phyloP scores from a whole-genome alignment of 805 yeast species.

The Yamadazyma olivae region DNA sequence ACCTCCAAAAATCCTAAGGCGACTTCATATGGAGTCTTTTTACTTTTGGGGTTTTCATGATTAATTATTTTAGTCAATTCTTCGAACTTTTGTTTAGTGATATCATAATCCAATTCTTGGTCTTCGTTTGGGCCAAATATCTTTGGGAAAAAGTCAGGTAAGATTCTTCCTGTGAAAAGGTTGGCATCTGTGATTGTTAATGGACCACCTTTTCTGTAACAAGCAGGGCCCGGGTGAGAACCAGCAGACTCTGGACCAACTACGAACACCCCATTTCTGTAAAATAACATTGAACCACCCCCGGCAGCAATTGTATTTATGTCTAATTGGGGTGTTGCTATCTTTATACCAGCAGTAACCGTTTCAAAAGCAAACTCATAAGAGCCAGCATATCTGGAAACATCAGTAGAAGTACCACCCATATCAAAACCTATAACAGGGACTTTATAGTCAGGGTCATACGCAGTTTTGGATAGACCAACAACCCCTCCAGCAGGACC shows the following conservation, averaged over 20 bases:
- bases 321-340: slow-evolving; percentile 82
- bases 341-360: slow-evolving; percentile 76
- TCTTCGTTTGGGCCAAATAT: slow-evolving; percentile 82
- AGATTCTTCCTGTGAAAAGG: slow-evolving; percentile 63
- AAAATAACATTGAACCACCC: slow-evolving; percentile 34
- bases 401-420: slow-evolving; percentile 93
- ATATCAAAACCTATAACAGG: slow-evolving; percentile 83
- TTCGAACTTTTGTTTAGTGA: slow-evolving; percentile 47
- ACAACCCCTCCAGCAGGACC: slow-evolving; percentile 26
- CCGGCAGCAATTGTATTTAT: slow-evolving; percentile 38
- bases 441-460: slow-evolving; percentile 39
- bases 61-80: slow-evolving; percentile 59
- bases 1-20: slow-evolving; percentile 81
- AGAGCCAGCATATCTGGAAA: slow-evolving; percentile 66
- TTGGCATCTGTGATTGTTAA: slow-evolving; percentile 86
- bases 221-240: slow-evolving; percentile 88
- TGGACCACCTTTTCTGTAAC: slow-evolving; percentile 83
- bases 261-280: slow-evolving; percentile 41
- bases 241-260: slow-evolving; percentile 89
- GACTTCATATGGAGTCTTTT: slow-evolving; percentile 59
- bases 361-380: slow-evolving; percentile 81
- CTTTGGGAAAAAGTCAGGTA: slow-evolving; percentile 74
- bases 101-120: slow-evolving; percentile 60
- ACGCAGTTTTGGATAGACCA: slow-evolving; percentile 17
- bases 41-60: slow-evolving; percentile 37